Percentiles rank a stretch among this genome's conserved stretches.
These are phyloP conservation scores for Mariannaea elegans DNA, from an alignment of 2,329 filamentous ascomycete species.

Conservation along the genomic window DNA sequence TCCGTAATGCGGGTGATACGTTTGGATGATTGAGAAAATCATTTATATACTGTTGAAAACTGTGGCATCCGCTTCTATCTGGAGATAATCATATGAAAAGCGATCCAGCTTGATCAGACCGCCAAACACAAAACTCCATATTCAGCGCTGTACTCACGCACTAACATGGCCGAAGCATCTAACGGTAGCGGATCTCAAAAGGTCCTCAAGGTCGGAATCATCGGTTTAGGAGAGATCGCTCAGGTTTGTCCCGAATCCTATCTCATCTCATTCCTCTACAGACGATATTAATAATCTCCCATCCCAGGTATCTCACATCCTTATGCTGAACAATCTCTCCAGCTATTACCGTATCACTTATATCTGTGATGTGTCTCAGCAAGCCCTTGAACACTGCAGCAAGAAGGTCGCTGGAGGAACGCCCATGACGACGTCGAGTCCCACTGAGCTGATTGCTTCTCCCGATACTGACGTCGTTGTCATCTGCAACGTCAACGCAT, in stretches of 20 bases:
- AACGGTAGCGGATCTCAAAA: not conserved
- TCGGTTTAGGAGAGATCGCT: constrained; percentile 22
- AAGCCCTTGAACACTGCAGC: constrained; percentile 40
- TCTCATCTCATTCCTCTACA: not conserved
- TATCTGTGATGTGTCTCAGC: constrained; percentile 60
- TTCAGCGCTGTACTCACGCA: not conserved
- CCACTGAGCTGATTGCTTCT: constrained; percentile 53
- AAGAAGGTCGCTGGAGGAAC: constrained; percentile 29
- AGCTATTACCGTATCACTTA: constrained; percentile 55
- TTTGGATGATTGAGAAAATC: not conserved
- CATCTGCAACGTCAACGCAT: constrained; percentile 61
- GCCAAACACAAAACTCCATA: not conserved
- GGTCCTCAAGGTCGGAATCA: constrained; percentile 17
- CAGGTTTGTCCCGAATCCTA: constrained; percentile 7
- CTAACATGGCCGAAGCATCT: constrained; percentile 3
- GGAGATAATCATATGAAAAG: not conserved
- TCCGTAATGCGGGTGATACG: not conserved
- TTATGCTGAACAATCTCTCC: constrained; percentile 54
- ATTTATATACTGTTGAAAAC: constrained; percentile 7
- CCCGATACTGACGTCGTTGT: constrained; percentile 62
- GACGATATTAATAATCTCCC: not conserved
- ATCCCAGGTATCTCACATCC: constrained; percentile 62
- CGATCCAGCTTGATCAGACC: not conserved
- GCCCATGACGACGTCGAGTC: constrained; percentile 46
- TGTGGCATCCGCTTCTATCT: not conserved